Evolutionary conservation across 2,329 filamentous ascomycete genomes (phyloP), one percentile per base, ranked within the genome.

Genomic region (Penicillium sp.): DNA sequence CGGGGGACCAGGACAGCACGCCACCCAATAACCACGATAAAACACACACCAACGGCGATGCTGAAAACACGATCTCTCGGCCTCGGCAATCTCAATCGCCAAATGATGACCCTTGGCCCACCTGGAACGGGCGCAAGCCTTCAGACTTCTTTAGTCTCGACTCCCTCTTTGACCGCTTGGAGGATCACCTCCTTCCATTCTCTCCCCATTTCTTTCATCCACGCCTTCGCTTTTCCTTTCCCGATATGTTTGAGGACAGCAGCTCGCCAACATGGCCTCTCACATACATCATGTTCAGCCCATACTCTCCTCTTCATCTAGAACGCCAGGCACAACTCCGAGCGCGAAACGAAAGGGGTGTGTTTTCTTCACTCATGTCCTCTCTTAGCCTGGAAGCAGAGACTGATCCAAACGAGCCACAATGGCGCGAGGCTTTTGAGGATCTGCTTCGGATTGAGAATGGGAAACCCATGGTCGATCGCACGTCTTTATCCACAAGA

Each of bases 381-480:
- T 59, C 63, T 9, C 44, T 65, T 21, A 53, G 51, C 18, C 41
- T 27, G 25, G 59, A 45, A 33, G 68, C 52, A 18, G 63, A 57
- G 39, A 64, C 41, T 60, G 67, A 48, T 49, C 64, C 33, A 2
- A 47, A 43, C 1, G 63, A 66, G 34, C 64, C 66, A 0, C 67
- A 68, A 20, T 80, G 78, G 77, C 69, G 75, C 11, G 72, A 75
- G 35, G 78, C 79, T 0, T 81, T 79, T 49, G 77, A 81, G 51
- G 79, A 83, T 50, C 67, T 82, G 7, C 49, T 81, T 11, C 69
- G 69, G 33, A 63, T 76, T 2, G 64, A 72, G 36, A 71, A 71
- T 36, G 69, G 68, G 15, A 62, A 67, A 39, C 53, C 62, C 16
- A 66, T 72, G 63, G 54, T 71, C 6, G 64, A 70, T 27, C 56